These are phyloP conservation scores for Hypoxylon fuscum DNA, from an alignment of 495 filamentous ascomycete genomes.

Conservation along the genomic window DNA sequence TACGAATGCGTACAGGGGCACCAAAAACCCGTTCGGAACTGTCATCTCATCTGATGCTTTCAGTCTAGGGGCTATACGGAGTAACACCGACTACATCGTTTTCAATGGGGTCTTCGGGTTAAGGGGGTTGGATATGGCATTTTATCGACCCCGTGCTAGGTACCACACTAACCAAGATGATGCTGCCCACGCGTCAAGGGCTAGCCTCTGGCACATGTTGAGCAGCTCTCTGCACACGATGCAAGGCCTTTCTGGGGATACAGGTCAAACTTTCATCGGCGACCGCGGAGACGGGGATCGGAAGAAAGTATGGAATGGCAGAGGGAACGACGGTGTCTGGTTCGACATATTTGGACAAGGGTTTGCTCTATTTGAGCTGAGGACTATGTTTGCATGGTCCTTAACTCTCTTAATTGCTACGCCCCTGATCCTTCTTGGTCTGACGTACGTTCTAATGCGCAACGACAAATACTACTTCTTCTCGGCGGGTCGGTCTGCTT, in stretches of 20 bases:
- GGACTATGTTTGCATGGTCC: slow-evolving; percentile 87
- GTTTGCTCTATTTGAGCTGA: slow-evolving; percentile 80
- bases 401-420: slow-evolving; percentile 81
- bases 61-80: slow-evolving; percentile 75
- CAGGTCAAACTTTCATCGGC: slow-evolving; percentile 71
- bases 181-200: slow-evolving; percentile 74
- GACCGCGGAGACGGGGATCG: slow-evolving; percentile 59
- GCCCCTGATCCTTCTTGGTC: slow-evolving; percentile 72
- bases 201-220: slow-evolving; percentile 94
- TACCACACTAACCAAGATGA: slow-evolving; percentile 96
- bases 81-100: slow-evolving; percentile 89
- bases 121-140: slow-evolving; percentile 91
- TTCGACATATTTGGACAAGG: slow-evolving; percentile 89
- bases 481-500: slow-evolving; percentile 62
- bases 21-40: slow-evolving; percentile 81
- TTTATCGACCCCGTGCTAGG: slow-evolving; percentile 80
- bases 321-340: slow-evolving; percentile 81
- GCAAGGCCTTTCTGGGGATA: slow-evolving; percentile 73
- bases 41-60: slow-evolving; percentile 87
- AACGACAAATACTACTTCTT: slow-evolving; percentile 86
- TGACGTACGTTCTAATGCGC: slow-evolving; percentile 72
- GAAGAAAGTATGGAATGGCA: slow-evolving; percentile 71
- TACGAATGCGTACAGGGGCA: slow-evolving; percentile 75
- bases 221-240: slow-evolving; percentile 79
- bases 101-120: slow-evolving; percentile 82